Conservation (phyloP, 2,329 filamentous ascomycete genomes). For the Diaporthe aspalathi region DNA sequence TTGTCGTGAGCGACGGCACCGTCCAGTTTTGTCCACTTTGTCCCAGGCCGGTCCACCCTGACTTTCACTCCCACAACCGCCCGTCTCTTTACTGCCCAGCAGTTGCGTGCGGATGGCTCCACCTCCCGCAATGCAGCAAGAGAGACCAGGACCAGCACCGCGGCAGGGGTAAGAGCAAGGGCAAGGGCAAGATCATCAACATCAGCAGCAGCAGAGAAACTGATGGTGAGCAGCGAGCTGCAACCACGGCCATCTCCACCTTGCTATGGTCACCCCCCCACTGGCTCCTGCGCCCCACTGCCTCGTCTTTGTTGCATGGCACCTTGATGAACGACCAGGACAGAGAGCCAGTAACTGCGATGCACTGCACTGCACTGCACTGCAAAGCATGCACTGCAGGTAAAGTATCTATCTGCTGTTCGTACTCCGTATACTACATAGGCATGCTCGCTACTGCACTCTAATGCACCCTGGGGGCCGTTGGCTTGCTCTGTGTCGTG, state of each 20-base stretch:
- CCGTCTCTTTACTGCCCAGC: conserved; percentile 13
- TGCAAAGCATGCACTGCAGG: too few species aligned
- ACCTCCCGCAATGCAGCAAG: conserved; percentile 33
- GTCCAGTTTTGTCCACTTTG: background rate
- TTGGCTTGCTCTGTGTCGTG: conserved; percentile 9
- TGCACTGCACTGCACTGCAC: background rate
- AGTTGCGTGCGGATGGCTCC: conserved; percentile 31
- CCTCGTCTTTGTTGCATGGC: conserved; percentile 13
- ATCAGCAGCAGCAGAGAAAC: conserved; percentile 12
- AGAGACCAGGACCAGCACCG: background rate
- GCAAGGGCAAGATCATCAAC: conserved; percentile 12
- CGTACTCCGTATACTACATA: background rate
- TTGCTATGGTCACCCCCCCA: conserved; percentile 9
- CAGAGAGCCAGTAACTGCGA: background rate
- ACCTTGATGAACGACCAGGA: conserved; percentile 14
- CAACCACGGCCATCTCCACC: conserved; percentile 22
- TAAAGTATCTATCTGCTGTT: too few species aligned
- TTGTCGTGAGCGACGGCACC: background rate
- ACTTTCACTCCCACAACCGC: background rate
- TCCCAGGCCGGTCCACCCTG: background rate
- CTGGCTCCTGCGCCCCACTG: background rate
- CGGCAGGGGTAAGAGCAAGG: background rate
- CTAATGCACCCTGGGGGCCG: conserved; percentile 23
- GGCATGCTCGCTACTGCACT: conserved; percentile 17
- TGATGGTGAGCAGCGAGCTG: background rate